Evolutionary conservation across 1,284 basidiomycete genomes (phyloP).

Genomic region (Fistulinella cinereoalba): DNA sequence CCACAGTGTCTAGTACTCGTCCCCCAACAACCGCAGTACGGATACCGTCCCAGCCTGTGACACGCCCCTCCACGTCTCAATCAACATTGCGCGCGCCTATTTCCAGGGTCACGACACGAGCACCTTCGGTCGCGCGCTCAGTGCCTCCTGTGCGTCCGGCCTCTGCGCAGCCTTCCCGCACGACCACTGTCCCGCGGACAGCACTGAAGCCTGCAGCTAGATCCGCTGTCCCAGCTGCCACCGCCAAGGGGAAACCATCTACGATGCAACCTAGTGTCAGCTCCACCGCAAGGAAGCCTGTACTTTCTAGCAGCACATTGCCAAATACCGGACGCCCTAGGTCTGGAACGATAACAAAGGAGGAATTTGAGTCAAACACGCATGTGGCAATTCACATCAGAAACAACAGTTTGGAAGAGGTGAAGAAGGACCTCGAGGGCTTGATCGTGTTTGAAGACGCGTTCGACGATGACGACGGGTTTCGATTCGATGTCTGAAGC

Average conservation of each 20-base stretch:
- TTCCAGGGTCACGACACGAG: conserved; percentile 20
- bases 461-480: conserved; percentile 28
- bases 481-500: conserved; percentile 26
- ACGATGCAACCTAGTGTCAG: conserved; percentile 1
- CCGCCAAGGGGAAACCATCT: conserved; percentile 7
- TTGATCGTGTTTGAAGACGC: conserved; percentile 30
- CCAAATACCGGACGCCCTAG: conserved; percentile 13
- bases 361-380: conserved; percentile 24
- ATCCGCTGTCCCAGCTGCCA: background rate
- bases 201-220: conserved; percentile 10
- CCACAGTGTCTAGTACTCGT: conserved; percentile 6
- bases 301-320: background rate
- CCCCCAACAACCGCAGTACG: conserved; percentile 5
- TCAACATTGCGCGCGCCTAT: conserved; percentile 14
- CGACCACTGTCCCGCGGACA: conserved; percentile 7
- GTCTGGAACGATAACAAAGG: conserved; percentile 29
- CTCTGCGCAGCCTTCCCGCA: conserved; percentile 8
- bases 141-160: conserved; percentile 13
- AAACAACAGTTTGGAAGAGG: conserved; percentile 27
- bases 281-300: background rate
- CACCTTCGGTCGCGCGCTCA: conserved; percentile 16
- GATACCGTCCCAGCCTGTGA: conserved; percentile 14
- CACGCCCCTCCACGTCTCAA: conserved; percentile 27
- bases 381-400: conserved; percentile 18
- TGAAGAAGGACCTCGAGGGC: conserved; percentile 33